phyloP scores from a whole-genome alignment of 371 early-diverging fungal species.

The Paraphysoderma sedebokerense region DNA sequence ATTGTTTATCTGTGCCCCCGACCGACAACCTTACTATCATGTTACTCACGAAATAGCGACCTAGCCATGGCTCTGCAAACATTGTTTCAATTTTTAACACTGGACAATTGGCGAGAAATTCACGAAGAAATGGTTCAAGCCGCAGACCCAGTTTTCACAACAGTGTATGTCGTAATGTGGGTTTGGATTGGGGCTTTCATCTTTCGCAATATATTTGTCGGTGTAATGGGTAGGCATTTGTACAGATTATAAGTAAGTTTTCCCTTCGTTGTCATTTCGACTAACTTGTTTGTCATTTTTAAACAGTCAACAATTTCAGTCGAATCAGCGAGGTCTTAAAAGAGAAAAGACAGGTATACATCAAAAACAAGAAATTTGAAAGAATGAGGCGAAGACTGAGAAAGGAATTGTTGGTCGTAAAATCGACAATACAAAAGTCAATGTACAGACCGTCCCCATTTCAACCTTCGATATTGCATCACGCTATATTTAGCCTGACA shows the following conservation, averaged over 20 bases:
- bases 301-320: constrained; percentile 18
- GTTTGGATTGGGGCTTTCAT: constrained; percentile 23
- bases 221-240: constrained; percentile 18
- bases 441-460: not conserved
- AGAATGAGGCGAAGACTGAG: constrained; percentile 14
- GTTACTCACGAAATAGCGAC: constrained; percentile 3
- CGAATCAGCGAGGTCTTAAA: constrained; percentile 11
- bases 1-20: not conserved
- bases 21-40: not conserved
- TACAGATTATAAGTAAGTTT: too few species aligned
- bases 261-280: not conserved
- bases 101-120: constrained; percentile 20
- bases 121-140: constrained; percentile 6
- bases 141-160: constrained; percentile 9
- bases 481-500: too few species aligned
- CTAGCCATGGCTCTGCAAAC: constrained; percentile 10
- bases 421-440: not conserved
- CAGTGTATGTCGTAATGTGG: constrained; percentile 17
- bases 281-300: not conserved
- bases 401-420: constrained; percentile 11
- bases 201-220: constrained; percentile 25
- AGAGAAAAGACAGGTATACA: constrained; percentile 7
- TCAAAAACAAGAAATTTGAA: constrained; percentile 11
- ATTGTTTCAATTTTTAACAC: constrained; percentile 18
- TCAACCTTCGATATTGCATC: not conserved